These are phyloP conservation scores for Yamadazyma insecticola DNA, from an alignment of 805 yeast species.

Conservation along the genomic window DNA sequence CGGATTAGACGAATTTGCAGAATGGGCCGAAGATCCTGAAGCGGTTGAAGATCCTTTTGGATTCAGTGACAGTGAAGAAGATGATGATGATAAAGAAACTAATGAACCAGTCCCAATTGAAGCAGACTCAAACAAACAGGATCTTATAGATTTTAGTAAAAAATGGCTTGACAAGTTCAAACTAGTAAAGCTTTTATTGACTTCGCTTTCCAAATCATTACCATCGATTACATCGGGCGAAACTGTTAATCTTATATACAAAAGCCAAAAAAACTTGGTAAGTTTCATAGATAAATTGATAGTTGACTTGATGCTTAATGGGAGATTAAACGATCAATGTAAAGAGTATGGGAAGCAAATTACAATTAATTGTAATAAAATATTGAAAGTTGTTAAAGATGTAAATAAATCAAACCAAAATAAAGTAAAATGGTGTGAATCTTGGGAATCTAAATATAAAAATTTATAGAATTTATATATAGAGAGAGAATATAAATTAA, in stretches of 20 bases:
- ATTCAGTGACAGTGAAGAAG: constrained; percentile 42
- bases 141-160: constrained; percentile 37
- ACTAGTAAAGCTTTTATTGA: constrained; percentile 52
- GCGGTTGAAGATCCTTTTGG: constrained; percentile 49
- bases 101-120: constrained; percentile 17
- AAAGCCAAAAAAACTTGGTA: constrained; percentile 38
- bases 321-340: constrained; percentile 34
- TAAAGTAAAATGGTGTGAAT: constrained; percentile 53
- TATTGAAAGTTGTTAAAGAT: constrained; percentile 36
- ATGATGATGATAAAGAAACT: constrained; percentile 15
- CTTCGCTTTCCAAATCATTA: constrained; percentile 55
- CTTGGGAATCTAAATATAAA: constrained; percentile 43
- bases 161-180: constrained; percentile 51
- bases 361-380: constrained; percentile 20
- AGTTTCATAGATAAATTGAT: constrained; percentile 54
- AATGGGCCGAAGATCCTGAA: constrained; percentile 64
- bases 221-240: constrained; percentile 41
- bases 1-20: constrained; percentile 58
- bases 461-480: no score
- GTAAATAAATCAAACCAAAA: constrained; percentile 48
- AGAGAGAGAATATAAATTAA: no score
- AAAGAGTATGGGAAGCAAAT: constrained; percentile 18
- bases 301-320: constrained; percentile 50
- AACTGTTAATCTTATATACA: constrained; percentile 44
- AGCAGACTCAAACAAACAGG: constrained; percentile 19